These are phyloP conservation scores for Populus deltoides DNA, from an alignment of 345 rosid species.

Conservation along the genomic window DNA sequence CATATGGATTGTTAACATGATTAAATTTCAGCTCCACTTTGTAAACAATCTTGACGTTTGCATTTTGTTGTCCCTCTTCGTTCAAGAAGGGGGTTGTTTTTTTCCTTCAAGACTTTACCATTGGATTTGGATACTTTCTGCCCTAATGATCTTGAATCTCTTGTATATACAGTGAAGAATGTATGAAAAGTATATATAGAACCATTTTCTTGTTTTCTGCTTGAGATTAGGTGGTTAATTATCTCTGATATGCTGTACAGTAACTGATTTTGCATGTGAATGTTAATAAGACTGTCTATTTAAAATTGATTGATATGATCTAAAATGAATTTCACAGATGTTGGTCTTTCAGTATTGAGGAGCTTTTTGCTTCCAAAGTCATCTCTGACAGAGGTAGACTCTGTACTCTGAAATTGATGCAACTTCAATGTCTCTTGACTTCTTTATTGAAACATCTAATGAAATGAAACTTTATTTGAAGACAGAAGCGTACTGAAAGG, in stretches of 20 bases:
- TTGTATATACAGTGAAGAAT: too few species aligned
- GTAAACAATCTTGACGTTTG: not conserved
- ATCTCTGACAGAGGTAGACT: constrained; percentile 51
- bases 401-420: constrained; percentile 14
- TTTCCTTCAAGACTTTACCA: not conserved
- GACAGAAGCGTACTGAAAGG: constrained; percentile 70
- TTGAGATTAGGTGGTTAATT: not conserved
- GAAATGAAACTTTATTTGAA: constrained; percentile 47
- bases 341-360: constrained; percentile 84
- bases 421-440: constrained; percentile 8
- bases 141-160: not conserved
- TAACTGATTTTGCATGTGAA: not conserved
- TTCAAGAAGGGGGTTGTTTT: not conserved
- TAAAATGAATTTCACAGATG: constrained; percentile 56
- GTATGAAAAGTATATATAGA: not conserved
- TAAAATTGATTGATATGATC: constrained; percentile 10
- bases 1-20: not conserved
- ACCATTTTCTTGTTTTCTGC: constrained; percentile 3
- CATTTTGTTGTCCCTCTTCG: not conserved
- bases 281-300: not conserved
- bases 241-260: too few species aligned
- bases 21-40: not conserved
- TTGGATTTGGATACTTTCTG: not conserved
- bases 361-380: constrained; percentile 70
- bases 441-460: constrained; percentile 40